Base-by-base conservation (phyloP, 2,329 filamentous ascomycete species). In the Arthroderma sp. region DNA sequence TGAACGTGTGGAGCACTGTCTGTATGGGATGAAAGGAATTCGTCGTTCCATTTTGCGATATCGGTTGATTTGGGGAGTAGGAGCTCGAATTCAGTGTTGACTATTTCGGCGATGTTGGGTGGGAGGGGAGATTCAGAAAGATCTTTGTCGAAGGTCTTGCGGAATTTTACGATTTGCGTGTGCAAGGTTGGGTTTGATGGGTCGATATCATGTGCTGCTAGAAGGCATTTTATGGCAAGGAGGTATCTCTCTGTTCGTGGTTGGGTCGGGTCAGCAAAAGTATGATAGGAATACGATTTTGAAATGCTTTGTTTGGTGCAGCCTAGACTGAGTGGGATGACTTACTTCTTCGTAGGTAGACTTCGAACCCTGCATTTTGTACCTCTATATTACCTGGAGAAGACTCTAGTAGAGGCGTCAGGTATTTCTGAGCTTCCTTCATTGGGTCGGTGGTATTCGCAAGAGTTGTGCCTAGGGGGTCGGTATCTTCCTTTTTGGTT, bases 361-460 rank as follows among this genome's bases (percentile, higher is more conserved):
- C 82, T 66, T 96, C 88, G 55, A 95, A 96, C 4, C 87, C 91
- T 43, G 81, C 77, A 52, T 81, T 74, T 65, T 98, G 91, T 22
- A 77, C 84, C 49, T 91, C 79, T 40, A 94, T 76, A 59, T 80
- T 84, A 67, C 83, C 78, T 1, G 87, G 81, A 57, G 80, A 88
- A 57, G 81, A 82, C 61, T 94, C 82, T 48, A 98, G 72, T 54
- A 98, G 69, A 3, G 85, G 87, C 10, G 65, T 71, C 46, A 98
- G 64, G 61, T 91, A 94, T 62, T 89, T 94, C 71, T 86, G 83
- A 3, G 86, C 86, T 56, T 91, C 87, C 40, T 79, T 80, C 38
- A 98, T 67, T 6, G 91, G 89, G 45, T 91, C 81, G 47, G 80
- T 75, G 3, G 89, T 94, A 48, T 83, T 77, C 11, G 85, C 77